These are phyloP conservation scores for Russula sp. DNA, from an alignment of 768 basidiomycete genomes.

Conservation along the genomic window DNA sequence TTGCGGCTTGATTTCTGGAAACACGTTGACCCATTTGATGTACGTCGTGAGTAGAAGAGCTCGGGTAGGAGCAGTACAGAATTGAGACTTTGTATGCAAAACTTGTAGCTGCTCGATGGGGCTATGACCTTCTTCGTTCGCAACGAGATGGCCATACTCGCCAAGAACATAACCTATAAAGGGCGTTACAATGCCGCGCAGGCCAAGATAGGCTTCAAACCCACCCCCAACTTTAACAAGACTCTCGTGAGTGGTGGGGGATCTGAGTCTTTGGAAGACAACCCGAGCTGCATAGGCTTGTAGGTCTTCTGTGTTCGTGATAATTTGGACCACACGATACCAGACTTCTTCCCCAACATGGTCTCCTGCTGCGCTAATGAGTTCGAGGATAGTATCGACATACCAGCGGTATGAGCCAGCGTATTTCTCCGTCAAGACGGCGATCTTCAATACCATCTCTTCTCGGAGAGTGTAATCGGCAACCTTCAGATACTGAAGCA, in stretches of 20 bases:
- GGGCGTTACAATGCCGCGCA: background rate
- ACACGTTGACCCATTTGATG: constrained; percentile 99
- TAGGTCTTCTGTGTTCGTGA: constrained; percentile 96
- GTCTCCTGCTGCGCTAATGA: constrained; percentile 95
- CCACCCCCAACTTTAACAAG: constrained; percentile 92
- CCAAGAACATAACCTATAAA: constrained; percentile 85
- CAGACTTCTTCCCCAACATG: constrained; percentile 99
- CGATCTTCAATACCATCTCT: constrained; percentile 98
- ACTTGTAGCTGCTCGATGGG: constrained; percentile 92
- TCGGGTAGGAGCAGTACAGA: constrained; percentile 86
- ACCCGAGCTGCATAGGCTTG: constrained; percentile 95
- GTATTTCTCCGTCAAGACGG: constrained; percentile 97
- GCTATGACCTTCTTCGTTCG: constrained; percentile 89
- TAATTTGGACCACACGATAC: constrained; percentile 98
- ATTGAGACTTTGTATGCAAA: constrained; percentile 90
- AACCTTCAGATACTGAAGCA: constrained; percentile 88
- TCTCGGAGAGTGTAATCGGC: constrained; percentile 95
- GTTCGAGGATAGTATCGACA: constrained; percentile 92
- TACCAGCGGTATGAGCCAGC: constrained; percentile 98
- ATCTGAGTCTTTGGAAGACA: constrained; percentile 81
- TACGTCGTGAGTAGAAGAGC: constrained; percentile 93
- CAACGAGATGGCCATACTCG: constrained; percentile 97
- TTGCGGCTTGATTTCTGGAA: constrained; percentile 95
- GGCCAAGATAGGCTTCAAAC: constrained; percentile 21
- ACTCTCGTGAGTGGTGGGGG: constrained; percentile 84